These are phyloP conservation scores for Alternaria longipes DNA, from an alignment of 2,329 filamentous ascomycete species.

Conservation along the genomic window DNA sequence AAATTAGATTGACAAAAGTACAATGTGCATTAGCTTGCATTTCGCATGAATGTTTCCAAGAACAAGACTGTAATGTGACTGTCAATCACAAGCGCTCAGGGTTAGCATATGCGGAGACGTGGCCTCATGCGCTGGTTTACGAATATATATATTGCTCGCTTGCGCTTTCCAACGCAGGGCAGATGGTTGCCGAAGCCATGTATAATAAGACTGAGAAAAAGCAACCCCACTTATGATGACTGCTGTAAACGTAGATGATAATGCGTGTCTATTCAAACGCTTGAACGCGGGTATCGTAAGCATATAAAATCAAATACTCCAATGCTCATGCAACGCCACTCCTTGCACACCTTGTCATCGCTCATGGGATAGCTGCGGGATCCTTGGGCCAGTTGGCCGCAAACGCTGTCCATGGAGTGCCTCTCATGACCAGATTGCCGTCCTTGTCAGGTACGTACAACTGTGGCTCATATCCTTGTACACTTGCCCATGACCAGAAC, in stretches of 20 bases:
- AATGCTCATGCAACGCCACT: constrained; percentile 24
- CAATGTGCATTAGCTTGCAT: neutral
- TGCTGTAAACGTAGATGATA: neutral
- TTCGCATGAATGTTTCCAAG: neutral
- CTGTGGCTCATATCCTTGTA: constrained; percentile 43
- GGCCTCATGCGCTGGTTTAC: neutral
- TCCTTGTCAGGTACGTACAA: constrained; percentile 37
- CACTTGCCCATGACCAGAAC: constrained; percentile 41
- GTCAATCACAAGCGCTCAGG: neutral
- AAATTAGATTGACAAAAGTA: neutral
- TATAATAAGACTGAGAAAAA: neutral
- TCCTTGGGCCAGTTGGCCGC: constrained; percentile 47
- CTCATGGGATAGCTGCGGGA: constrained; percentile 41
- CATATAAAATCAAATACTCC: constrained; percentile 20
- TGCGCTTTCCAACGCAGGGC: neutral
- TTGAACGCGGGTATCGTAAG: constrained; percentile 32
- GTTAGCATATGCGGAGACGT: neutral
- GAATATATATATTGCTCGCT: neutral
- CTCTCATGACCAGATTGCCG: constrained; percentile 42
- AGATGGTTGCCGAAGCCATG: neutral
- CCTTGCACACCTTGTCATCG: constrained; percentile 4
- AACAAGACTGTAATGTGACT: neutral
- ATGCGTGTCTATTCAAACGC: constrained; percentile 11
- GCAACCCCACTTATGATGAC: neutral
- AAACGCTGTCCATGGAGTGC: constrained; percentile 47